Base-by-base conservation (phyloP, 495 filamentous ascomycete genomes). In the Lentithecium fluviatile region DNA sequence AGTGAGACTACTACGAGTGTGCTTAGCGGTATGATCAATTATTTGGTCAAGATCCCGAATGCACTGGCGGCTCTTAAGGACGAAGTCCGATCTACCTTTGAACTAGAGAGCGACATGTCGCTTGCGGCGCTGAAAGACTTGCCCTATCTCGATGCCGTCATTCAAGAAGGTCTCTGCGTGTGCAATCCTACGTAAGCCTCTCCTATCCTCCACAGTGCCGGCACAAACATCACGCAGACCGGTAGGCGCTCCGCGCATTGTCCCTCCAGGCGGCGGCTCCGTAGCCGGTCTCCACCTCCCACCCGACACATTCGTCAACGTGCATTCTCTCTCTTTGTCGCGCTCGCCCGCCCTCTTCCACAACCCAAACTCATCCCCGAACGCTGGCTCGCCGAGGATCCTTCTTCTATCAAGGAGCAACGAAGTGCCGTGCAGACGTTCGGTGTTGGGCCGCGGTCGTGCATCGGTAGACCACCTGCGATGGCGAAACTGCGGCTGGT, bases 131-230 rank as follows among this genome's bases (percentile, higher is more conserved):
- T 76, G 6, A 69, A 61, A 38, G 69, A 69, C 23, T 64, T 80
- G 2, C 69, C 70, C 0, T 80, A 78, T 48, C 61, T 79, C 2
- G 66, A 69, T 7, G 76, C 76, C 0, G 78, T 74, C 37, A 71
- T 83, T 5, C 72, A 75, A 7, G 82, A 85, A 67, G 77, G 76
- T 0, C 69, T 82, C 20, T 76, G 82, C 6, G 65, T 82, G 17
- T 78, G 78, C 48, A 79, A 81, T 0, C 76, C 80, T 0, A 74
- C 77, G 0, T 60, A 40, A 26, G 24, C n/a, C n/a, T n/a, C n/a
- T n/a, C n/a, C n/a, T 52, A 21, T 29, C 40, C 6, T 29, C 55
- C 15, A 2, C 24, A 29, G 2, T 38, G 23, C 43, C 45, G 15
- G 25, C 37, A 20, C 12, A 15, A 7, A 13, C 15, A 20, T 6